Percentiles rank a stretch among this genome's conserved stretches.
phyloP scores from a whole-genome alignment of 1,284 basidiomycete genomes.

The Coriolopsis trogii region DNA sequence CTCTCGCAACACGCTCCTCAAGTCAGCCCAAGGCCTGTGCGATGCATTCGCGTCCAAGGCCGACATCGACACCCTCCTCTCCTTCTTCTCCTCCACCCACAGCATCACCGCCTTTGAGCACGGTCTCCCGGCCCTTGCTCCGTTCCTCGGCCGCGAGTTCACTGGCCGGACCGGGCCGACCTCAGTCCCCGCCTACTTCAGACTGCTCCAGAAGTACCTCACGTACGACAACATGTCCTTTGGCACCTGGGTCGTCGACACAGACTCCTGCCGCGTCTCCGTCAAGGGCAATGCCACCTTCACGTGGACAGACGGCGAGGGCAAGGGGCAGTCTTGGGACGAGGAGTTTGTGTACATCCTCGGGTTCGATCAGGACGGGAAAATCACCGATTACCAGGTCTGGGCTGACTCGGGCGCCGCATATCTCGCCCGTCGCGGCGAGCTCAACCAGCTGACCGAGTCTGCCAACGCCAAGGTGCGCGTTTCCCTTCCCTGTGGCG shows the following conservation, averaged over 20 bases:
- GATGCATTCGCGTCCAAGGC: conserved; percentile 51
- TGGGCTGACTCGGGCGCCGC: conserved; percentile 71
- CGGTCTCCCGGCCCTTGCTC: conserved; percentile 56
- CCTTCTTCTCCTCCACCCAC: conserved; percentile 53
- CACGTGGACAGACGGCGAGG: conserved; percentile 48
- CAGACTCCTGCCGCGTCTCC: conserved; percentile 49
- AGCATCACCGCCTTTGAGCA: conserved; percentile 54
- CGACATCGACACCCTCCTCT: conserved; percentile 45
- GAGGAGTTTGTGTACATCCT: conserved; percentile 66
- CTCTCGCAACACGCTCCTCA: conserved; percentile 39
- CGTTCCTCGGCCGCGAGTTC: conserved; percentile 60
- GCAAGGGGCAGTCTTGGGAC: conserved; percentile 56
- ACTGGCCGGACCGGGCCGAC: conserved; percentile 40
- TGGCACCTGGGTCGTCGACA: conserved; percentile 45
- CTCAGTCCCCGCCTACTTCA: conserved; percentile 51
- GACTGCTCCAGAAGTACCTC: conserved; percentile 47
- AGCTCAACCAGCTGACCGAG: conserved; percentile 32
- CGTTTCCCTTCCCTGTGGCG: background rate
- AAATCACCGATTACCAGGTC: conserved; percentile 60
- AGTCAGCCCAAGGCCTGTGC: conserved; percentile 53
- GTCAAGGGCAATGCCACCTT: conserved; percentile 58
- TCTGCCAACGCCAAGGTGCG: conserved; percentile 20
- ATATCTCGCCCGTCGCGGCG: conserved; percentile 60
- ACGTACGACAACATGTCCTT: conserved; percentile 46
- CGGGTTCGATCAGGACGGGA: conserved; percentile 60